Evolutionary conservation across 768 basidiomycete species (phyloP), one percentile per base, ranked within the genome.

Genomic region (Tylopilus subfusipes): DNA sequence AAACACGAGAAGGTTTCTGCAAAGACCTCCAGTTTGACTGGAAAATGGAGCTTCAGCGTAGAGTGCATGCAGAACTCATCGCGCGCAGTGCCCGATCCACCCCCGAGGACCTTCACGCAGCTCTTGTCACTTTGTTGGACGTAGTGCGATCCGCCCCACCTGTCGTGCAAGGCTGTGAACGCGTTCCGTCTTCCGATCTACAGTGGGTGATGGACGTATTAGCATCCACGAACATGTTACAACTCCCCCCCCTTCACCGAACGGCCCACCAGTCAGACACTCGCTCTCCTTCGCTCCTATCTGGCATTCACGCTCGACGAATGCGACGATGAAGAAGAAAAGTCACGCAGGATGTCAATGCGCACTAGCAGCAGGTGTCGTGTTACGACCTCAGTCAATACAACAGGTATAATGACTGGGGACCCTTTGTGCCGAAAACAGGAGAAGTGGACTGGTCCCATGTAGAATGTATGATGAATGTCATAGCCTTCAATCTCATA

Each of bases 341-440:
- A 46, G 33, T 48, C 39, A 46, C 70, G 62, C 9, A 62, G 77
- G 43, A 65, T 61, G 40, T 30, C 42, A 11, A 60, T 76, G 24
- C 80, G 82, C 24, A 74, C 73, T 43, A 62, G 63, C 30, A 82
- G 83, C 57, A 74, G 88, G 36, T 77, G 75, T 53, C 81, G 73
- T 59, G 82, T 85, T 90, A 90, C 69, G 78, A 86, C 65, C 75
- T 88, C 42, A 76, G 78, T 12, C 81, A 84, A 59, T 89, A 88
- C 63, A 65, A 62, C 31, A 58, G 58, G 24, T 69, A 71, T 22
- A 83, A 75, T 53, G 66, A 72, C 19, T 88, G 81, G 79, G 88
- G 86, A 1, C 87, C 88, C 6, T 85, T 80, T 58, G 34, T 57
- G 30, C 55, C 70, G 24, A 49, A 63, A 25, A 66, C 73, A 18